Percentiles rank a stretch among this genome's conserved stretches.
Evolutionary conservation across 208 protist species (phyloP).

Genomic region (Leishmania aethiopica): DNA sequence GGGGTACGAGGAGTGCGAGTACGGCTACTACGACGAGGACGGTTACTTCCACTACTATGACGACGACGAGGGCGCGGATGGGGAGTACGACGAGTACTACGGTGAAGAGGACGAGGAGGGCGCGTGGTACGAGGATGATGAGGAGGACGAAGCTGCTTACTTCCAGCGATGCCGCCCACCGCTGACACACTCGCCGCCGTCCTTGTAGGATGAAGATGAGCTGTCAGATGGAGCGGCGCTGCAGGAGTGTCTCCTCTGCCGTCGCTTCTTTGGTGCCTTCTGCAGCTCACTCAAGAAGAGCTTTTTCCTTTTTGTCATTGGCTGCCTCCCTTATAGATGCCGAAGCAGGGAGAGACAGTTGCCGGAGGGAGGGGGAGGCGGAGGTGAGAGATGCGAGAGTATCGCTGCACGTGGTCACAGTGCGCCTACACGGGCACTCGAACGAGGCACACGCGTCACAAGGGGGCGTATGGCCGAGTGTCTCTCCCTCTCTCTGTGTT

Average conservation of each 20-base stretch:
- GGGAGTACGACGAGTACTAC: conserved; percentile 24
- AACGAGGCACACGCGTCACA: not conserved
- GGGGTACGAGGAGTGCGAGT: conserved; percentile 39
- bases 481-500: not conserved
- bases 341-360: not conserved
- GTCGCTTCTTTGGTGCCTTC: not conserved
- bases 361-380: not conserved
- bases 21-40: conserved; percentile 40
- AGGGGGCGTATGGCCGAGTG: not conserved
- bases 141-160: conserved; percentile 24
- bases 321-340: not conserved
- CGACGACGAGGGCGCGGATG: conserved; percentile 30
- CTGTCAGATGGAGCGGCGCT: not conserved
- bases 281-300: not conserved
- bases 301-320: not conserved
- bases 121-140: conserved; percentile 18
- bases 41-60: conserved; percentile 40
- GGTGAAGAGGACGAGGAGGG: conserved; percentile 8
- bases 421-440: not conserved
- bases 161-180: conserved; percentile 37
- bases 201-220: conserved; percentile 22
- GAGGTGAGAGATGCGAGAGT: not conserved
- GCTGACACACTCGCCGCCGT: conserved; percentile 54
- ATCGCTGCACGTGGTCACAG: not conserved
- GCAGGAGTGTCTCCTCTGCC: not conserved